Percentiles rank a stretch among this genome's conserved stretches.
Conservation (phyloP, 2,329 filamentous ascomycete genomes). For the Hypoxylon sp. region DNA sequence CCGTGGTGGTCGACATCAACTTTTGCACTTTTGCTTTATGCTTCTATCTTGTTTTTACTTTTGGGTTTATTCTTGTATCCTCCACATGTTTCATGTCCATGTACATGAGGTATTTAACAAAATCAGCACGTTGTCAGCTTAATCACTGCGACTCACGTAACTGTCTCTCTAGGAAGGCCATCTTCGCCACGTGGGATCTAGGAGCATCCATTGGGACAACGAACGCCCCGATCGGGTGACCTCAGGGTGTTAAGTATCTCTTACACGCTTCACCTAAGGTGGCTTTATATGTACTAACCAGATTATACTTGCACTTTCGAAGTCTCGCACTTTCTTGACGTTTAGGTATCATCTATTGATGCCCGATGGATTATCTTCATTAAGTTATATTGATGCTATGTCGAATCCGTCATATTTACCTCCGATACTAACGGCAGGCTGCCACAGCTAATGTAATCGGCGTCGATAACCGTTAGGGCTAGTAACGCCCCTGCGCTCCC, state of each 20-base stretch:
- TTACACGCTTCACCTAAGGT: too few relatives aligned
- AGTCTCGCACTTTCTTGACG: background rate
- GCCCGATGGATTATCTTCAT: background rate
- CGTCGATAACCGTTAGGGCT: background rate
- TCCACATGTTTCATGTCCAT: too few relatives aligned
- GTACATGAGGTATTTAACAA: too few relatives aligned
- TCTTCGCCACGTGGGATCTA: too few relatives aligned
- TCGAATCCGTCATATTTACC: background rate
- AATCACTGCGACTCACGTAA: too few relatives aligned
- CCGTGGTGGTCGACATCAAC: slow-evolving; percentile 39
- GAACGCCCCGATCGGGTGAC: too few relatives aligned
- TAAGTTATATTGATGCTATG: background rate
- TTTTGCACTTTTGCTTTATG: slow-evolving; percentile 4
- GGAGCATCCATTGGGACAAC: too few relatives aligned
- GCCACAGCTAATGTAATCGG: background rate
- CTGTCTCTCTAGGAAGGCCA: too few relatives aligned
- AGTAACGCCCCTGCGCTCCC: background rate
- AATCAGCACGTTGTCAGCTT: too few relatives aligned
- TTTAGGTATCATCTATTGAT: background rate
- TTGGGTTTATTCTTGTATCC: background rate
- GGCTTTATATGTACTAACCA: too few relatives aligned
- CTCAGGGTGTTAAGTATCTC: too few relatives aligned
- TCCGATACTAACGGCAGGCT: background rate
- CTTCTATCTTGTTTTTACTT: slow-evolving; percentile 1
- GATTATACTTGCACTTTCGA: too few relatives aligned